Base-by-base conservation (phyloP, 2,329 filamentous ascomycete species). In the Phoma herbarum region DNA sequence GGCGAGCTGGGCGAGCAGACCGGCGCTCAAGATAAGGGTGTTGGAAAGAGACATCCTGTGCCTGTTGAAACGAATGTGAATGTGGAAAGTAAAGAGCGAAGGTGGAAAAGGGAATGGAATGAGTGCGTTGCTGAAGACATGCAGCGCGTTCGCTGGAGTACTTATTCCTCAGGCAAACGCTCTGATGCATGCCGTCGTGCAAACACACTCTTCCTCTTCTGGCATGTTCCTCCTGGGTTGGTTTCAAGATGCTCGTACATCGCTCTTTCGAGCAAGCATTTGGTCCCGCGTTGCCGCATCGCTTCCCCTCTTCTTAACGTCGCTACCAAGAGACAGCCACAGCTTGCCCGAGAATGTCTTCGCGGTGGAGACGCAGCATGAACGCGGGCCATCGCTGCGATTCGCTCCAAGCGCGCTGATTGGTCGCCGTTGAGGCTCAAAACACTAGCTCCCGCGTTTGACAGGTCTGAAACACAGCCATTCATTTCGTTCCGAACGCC, bases 21-120 rank as follows among this genome's bases (percentile, higher is more conserved):
- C 66, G 44, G 67, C 62, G 49, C 65, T 43, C 44, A 72, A 55
- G 46, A 70, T 50, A 54, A 67, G 63, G 54, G 62, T 66, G 41
- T 23, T 59, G 41, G 51, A 59, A 59, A 33, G 56, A 70, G 73
- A 72, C 73, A 76, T 75, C 65, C 63, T 73, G 68, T 70, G 67
- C 51, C 63, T 60, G 22, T 28, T 42, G 31, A 47, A 59, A 23
- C 33, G 57, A 45, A 44, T 18, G 20, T 48, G 37, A 16, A 18
- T 22, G 20, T 45, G 12, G 42, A 44, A 33, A 18, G 20, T 25
- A 44, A 35, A 52, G 37, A 52, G 7, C 22, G 49, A 52, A 45
- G 10, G 43, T 39, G 31, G 26, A 4, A 10, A 20, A 57, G 23
- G 37, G 44, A 50, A 60, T 29, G 39, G 26, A 53, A 49, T 25